Evolutionary conservation across 257 asterid genomes (phyloP).

Genomic region (Salvia miltiorrhiza): DNA sequence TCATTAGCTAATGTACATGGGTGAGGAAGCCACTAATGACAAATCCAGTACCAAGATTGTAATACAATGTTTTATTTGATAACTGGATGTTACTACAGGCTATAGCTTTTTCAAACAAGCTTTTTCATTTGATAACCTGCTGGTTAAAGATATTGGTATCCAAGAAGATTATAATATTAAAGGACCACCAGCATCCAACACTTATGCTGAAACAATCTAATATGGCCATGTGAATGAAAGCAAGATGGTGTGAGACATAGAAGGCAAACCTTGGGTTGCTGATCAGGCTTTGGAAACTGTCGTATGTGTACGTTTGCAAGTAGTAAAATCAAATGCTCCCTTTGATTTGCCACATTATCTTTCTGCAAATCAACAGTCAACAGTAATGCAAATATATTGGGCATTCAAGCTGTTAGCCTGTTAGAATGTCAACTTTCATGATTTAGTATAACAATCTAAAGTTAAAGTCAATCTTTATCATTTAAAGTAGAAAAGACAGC

Average conservation of each 20-base stretch:
- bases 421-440: background rate
- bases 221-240: background rate
- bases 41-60: background rate
- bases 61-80: background rate
- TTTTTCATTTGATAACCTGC: background rate
- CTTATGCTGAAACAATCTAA: background rate
- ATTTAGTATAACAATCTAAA: slow-evolving; percentile 8
- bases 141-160: background rate
- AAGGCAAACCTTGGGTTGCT: background rate
- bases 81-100: background rate
- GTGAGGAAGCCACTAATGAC: background rate
- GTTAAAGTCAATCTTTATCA: background rate
- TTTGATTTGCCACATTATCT: too few species aligned
- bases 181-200: background rate
- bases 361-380: too few species aligned
- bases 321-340: too few species aligned
- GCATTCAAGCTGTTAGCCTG: background rate
- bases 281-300: too few species aligned
- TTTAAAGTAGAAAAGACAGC: background rate
- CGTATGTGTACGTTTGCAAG: too few species aligned
- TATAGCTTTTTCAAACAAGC: background rate
- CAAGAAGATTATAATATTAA: background rate
- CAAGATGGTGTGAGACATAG: slow-evolving; percentile 13
- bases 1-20: background rate
- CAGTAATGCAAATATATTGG: background rate